Percentiles rank a stretch among this genome's conserved stretches.
Conservation (phyloP, 441 rosid species). For the Pelargonium australe region DNA sequence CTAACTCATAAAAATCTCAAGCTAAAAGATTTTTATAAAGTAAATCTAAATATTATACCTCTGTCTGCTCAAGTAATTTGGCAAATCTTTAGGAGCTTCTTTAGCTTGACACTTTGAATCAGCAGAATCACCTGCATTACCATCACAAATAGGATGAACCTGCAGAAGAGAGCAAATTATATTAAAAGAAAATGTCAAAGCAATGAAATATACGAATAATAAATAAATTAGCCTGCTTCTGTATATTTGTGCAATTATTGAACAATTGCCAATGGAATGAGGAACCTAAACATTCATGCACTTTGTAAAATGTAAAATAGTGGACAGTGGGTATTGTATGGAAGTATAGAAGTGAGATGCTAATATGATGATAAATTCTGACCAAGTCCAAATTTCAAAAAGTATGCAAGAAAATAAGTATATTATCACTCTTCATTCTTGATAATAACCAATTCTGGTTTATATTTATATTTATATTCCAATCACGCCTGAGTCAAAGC, state of each 20-base stretch:
- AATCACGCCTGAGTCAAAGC: background rate
- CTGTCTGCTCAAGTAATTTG: conserved; percentile 8
- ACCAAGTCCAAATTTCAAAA: too few species aligned
- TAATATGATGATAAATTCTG: too few species aligned
- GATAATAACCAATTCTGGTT: background rate
- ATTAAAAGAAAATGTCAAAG: background rate
- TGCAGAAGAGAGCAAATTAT: background rate
- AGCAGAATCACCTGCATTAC: background rate
- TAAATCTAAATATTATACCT: background rate
- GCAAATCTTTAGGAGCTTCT: background rate
- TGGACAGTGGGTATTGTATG: too few species aligned
- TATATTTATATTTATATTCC: background rate
- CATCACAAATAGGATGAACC: conserved; percentile 3
- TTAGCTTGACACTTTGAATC: background rate
- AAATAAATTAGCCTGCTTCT: background rate
- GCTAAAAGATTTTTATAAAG: background rate
- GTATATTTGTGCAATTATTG: background rate
- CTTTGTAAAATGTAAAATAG: too few species aligned
- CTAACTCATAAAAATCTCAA: background rate
- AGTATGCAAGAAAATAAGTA: background rate
- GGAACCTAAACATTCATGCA: too few species aligned
- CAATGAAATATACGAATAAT: background rate
- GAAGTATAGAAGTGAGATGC: too few species aligned
- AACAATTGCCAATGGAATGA: too few species aligned
- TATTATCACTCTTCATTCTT: background rate